Percentiles rank a stretch among this genome's conserved stretches.
These are phyloP conservation scores for Candida schatavii DNA, from an alignment of 805 yeast species.

Conservation along the genomic window DNA sequence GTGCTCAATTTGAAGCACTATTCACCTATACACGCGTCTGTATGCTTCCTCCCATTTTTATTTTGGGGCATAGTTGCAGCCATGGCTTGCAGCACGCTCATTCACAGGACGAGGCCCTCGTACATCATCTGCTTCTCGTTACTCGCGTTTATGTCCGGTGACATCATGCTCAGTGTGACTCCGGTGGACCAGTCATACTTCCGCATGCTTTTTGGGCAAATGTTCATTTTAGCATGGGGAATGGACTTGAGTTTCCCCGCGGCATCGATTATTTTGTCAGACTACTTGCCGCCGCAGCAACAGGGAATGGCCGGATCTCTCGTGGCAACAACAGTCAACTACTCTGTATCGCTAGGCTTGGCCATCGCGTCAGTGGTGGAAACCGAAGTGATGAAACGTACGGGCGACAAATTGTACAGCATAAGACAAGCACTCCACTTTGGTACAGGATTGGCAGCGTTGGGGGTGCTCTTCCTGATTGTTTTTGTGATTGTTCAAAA, in stretches of 20 bases:
- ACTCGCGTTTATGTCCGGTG: slow-evolving; percentile 54
- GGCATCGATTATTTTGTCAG: slow-evolving; percentile 60
- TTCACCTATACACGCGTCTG: slow-evolving; percentile 28
- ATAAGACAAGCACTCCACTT: slow-evolving; percentile 58
- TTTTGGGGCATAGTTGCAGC: slow-evolving; percentile 59
- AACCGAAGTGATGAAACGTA: slow-evolving; percentile 14
- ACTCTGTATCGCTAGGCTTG: slow-evolving; percentile 66
- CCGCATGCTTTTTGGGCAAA: slow-evolving; percentile 53
- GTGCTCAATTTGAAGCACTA: slow-evolving; percentile 49
- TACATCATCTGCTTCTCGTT: slow-evolving; percentile 49
- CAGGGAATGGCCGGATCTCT: slow-evolving; percentile 82
- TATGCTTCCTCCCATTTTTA: slow-evolving; percentile 46
- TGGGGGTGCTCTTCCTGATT: slow-evolving; percentile 35
- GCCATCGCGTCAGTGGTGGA: slow-evolving; percentile 74
- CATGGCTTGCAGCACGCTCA: slow-evolving; percentile 45
- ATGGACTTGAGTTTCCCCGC: slow-evolving; percentile 82
- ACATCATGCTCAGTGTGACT: slow-evolving; percentile 49
- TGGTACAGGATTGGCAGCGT: slow-evolving; percentile 58
- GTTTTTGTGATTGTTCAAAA: slow-evolving; percentile 20
- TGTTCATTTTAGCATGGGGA: slow-evolving; percentile 61
- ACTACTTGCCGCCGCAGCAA: slow-evolving; percentile 54
- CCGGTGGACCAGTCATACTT: slow-evolving; percentile 63
- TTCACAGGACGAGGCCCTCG: slow-evolving; percentile 48
- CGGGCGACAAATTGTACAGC: slow-evolving; percentile 31
- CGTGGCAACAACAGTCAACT: slow-evolving; percentile 67